These are phyloP conservation scores for Bruguiera hainesii DNA, from an alignment of 441 rosid genomes.

Conservation along the genomic window DNA sequence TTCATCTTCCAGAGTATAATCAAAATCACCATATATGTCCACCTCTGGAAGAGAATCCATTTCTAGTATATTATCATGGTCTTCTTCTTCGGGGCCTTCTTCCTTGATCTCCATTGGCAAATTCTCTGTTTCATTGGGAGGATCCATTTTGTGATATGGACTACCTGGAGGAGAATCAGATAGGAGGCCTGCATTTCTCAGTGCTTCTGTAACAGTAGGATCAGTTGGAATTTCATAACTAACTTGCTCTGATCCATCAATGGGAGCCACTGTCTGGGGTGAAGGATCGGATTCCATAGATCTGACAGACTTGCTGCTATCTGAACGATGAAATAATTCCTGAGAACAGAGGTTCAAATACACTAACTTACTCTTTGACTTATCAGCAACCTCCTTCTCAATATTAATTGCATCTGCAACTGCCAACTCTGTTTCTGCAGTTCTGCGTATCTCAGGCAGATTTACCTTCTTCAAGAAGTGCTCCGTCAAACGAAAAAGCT, in stretches of 20 bases:
- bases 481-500: slow-evolving; percentile 84
- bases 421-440: slow-evolving; percentile 93
- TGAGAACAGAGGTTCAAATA: slow-evolving; percentile 95
- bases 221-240: slow-evolving; percentile 38
- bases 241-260: slow-evolving; percentile 34
- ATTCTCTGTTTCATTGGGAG: slow-evolving; percentile 30
- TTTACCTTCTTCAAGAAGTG: slow-evolving; percentile 75
- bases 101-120: slow-evolving; percentile 27
- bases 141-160: slow-evolving; percentile 43
- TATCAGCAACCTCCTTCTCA: slow-evolving; percentile 79
- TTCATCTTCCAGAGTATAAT: slow-evolving; percentile 82
- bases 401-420: slow-evolving; percentile 97
- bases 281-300: slow-evolving; percentile 39
- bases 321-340: slow-evolving; percentile 61
- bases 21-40: slow-evolving; percentile 88
- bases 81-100: slow-evolving; percentile 28
- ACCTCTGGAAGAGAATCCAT: slow-evolving; percentile 55
- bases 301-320: slow-evolving; percentile 30
- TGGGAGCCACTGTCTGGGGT: slow-evolving; percentile 23
- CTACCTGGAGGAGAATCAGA: slow-evolving; percentile 93
- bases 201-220: slow-evolving; percentile 53
- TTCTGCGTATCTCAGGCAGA: slow-evolving; percentile 61
- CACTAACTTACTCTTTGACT: slow-evolving; percentile 82
- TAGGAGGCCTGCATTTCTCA: slow-evolving; percentile 87
- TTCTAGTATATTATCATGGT: slow-evolving; percentile 63